Conservation (phyloP, 2,329 filamentous ascomycete genomes). For the Ceratocystis destructans region DNA sequence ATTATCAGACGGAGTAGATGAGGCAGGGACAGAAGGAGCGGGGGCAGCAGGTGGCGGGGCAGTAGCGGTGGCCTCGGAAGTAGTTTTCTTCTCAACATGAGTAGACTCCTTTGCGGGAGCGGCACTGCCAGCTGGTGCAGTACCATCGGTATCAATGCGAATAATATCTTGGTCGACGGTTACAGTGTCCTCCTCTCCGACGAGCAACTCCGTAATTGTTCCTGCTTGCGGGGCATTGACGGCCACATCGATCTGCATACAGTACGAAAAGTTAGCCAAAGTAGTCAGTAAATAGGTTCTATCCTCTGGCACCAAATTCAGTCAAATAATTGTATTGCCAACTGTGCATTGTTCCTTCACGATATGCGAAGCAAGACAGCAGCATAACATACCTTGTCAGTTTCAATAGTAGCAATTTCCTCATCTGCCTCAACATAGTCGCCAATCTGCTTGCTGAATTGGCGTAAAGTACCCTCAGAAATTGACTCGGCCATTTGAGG, state of each 20-base stretch:
- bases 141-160: conserved; percentile 59
- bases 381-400: conserved; percentile 62
- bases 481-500: conserved; percentile 98
- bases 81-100: conserved; percentile 6
- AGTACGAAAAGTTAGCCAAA: neutral
- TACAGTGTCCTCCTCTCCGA: conserved; percentile 88
- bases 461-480: conserved; percentile 90
- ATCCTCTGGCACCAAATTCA: neutral
- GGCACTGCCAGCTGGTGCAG: conserved; percentile 12
- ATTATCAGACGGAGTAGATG: conserved; percentile 2
- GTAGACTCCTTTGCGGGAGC: conserved; percentile 3
- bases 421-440: conserved; percentile 92
- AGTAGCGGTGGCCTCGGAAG: neutral
- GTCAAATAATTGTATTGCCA: too few relatives aligned
- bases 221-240: conserved; percentile 89
- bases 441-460: conserved; percentile 83
- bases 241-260: conserved; percentile 75
- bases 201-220: conserved; percentile 81
- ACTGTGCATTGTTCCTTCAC: too few relatives aligned
- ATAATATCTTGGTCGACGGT: conserved; percentile 84
- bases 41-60: conserved; percentile 21
- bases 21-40: conserved; percentile 20
- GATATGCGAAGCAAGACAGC: neutral
- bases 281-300: neutral
- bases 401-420: conserved; percentile 97